These are phyloP conservation scores for Exophiala sp. DNA, from an alignment of 2,329 filamentous ascomycete species.

Conservation along the genomic window DNA sequence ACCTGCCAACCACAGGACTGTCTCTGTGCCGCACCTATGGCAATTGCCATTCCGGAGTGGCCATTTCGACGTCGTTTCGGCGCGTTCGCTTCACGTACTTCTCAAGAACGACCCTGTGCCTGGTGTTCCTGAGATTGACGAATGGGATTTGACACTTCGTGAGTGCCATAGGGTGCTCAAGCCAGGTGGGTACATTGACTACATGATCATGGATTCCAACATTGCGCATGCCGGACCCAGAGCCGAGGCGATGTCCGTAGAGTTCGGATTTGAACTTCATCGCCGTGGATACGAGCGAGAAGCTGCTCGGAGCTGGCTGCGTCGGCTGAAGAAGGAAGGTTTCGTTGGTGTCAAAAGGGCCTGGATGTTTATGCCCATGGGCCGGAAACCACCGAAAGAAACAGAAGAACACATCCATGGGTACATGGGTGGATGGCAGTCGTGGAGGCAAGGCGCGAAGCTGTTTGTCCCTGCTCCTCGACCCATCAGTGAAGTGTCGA, in stretches of 20 bases:
- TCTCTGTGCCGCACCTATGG: conserved; percentile 72
- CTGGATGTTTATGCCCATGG: conserved; percentile 88
- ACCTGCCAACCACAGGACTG: conserved; percentile 80
- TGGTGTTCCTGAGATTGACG: conserved; percentile 65
- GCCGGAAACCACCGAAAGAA: conserved; percentile 41
- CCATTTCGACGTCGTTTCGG: conserved; percentile 88
- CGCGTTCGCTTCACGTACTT: conserved; percentile 78
- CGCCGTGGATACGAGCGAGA: conserved; percentile 84
- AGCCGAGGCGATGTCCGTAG: conserved; percentile 77
- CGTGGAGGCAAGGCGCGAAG: conserved; percentile 31
- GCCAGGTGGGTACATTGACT: conserved; percentile 89
- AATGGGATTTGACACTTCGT: conserved; percentile 78
- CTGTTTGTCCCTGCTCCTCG: conserved; percentile 29
- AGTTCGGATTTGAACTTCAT: conserved; percentile 87
- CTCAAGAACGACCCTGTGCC: conserved; percentile 66
- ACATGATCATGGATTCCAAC: conserved; percentile 82
- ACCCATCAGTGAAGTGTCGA: conserved; percentile 27
- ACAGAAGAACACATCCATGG: conserved; percentile 21
- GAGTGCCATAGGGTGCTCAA: conserved; percentile 92
- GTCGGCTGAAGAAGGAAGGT: conserved; percentile 68
- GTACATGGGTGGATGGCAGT: conserved; percentile 43
- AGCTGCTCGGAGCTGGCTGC: conserved; percentile 77
- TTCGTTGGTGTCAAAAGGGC: conserved; percentile 78
- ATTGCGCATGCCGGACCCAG: conserved; percentile 79
- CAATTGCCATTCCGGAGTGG: conserved; percentile 79